phyloP scores from a whole-genome alignment of 1,284 basidiomycete species.

The Cystobasidiaceae sp. region DNA sequence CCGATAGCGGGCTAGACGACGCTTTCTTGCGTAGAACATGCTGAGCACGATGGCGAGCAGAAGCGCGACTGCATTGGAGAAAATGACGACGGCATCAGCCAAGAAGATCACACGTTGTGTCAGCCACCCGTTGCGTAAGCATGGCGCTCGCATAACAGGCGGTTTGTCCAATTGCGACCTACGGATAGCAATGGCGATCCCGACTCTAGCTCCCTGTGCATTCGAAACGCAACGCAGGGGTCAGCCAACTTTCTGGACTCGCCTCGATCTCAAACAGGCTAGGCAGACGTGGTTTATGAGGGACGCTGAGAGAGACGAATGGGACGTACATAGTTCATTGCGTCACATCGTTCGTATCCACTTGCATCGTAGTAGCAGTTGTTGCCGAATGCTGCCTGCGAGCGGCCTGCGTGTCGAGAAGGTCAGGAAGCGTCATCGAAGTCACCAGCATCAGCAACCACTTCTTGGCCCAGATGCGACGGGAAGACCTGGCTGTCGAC shows the following conservation, averaged over 20 bases:
- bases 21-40: background rate
- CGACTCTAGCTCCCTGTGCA: slow-evolving; percentile 15
- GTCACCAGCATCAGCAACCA: too few relatives aligned
- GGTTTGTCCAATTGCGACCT: background rate
- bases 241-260: too few relatives aligned
- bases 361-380: slow-evolving; percentile 16
- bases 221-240: too few relatives aligned
- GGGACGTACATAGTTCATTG: slow-evolving; percentile 1
- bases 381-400: background rate
- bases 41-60: background rate
- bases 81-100: background rate
- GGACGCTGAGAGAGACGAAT: background rate
- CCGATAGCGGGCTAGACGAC: background rate
- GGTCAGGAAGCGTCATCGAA: background rate
- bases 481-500: background rate
- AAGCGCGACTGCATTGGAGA: background rate
- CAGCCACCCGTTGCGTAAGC: background rate
- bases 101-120: background rate
- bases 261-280: too few relatives aligned
- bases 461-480: too few relatives aligned
- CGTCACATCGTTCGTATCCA: slow-evolving; percentile 1
- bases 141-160: background rate
- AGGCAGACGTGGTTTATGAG: too few relatives aligned
- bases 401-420: background rate
- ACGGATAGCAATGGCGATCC: slow-evolving; percentile 17